Evolutionary conservation across 345 rosid species (phyloP).

Genomic region (Moricandia arvensis): DNA sequence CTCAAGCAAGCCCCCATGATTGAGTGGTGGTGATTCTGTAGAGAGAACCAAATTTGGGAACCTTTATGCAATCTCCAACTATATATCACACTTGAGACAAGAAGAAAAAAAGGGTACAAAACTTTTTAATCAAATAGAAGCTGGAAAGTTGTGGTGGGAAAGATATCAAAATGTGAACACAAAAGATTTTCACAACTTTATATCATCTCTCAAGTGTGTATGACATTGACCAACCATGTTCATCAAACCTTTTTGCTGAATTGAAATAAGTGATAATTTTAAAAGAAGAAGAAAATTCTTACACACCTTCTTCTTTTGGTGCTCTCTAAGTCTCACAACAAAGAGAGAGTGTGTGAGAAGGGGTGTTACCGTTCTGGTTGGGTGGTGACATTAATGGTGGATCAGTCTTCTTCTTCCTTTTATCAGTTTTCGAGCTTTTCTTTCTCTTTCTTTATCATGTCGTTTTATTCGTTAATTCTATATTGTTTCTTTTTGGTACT

Average conservation of each 20-base stretch:
- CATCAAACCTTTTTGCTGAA: too few relatives aligned
- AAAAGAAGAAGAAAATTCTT: too few relatives aligned
- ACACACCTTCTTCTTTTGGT: constrained; percentile 19
- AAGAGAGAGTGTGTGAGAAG: constrained; percentile 3
- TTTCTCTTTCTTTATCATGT: too few relatives aligned
- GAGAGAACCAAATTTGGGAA: too few relatives aligned
- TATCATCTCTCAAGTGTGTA: too few relatives aligned
- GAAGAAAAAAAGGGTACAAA: too few relatives aligned
- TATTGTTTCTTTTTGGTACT: constrained; percentile 13
- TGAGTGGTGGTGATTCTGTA: constrained; percentile 4
- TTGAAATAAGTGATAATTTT: too few relatives aligned
- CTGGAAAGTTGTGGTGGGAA: too few relatives aligned
- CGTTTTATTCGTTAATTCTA: neutral
- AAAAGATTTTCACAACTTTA: constrained; percentile 21
- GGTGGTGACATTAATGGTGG: constrained; percentile 34
- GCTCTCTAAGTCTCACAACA: constrained; percentile 19
- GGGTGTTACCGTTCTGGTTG: constrained; percentile 10
- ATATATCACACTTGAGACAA: constrained; percentile 39
- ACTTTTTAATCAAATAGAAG: constrained; percentile 26
- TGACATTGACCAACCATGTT: neutral
- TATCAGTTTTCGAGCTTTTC: neutral
- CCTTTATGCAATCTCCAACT: constrained; percentile 33
- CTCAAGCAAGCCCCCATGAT: constrained; percentile 90
- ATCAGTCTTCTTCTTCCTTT: constrained; percentile 7
- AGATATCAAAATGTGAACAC: constrained; percentile 40